phyloP scores from a whole-genome alignment of 257 asterid species.

The Nicotiana otophora region DNA sequence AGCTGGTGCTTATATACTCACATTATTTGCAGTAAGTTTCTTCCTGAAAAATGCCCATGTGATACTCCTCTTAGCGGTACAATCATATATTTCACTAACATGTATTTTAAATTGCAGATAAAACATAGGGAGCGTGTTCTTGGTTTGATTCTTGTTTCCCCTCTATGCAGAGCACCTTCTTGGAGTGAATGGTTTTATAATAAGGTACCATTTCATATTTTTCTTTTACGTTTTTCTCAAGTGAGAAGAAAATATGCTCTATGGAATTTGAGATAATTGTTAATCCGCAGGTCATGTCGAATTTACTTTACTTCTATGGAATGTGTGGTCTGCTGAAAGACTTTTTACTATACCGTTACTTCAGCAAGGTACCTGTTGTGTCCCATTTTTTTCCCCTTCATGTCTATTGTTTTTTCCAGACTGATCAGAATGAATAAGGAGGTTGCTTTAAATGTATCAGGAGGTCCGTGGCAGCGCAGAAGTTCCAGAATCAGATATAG shows the following conservation, averaged over 20 bases:
- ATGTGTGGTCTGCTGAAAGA: slow-evolving; percentile 81
- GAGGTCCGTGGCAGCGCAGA: slow-evolving; percentile 72
- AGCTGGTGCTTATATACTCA: slow-evolving; percentile 89
- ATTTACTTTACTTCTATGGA: slow-evolving; percentile 77
- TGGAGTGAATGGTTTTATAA: slow-evolving; percentile 92
- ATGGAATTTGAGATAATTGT: slow-evolving; percentile 6
- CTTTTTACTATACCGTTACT: slow-evolving; percentile 67
- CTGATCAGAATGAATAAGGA: neutral
- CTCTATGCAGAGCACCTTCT: slow-evolving; percentile 80
- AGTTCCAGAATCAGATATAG: slow-evolving; percentile 80
- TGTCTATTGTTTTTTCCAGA: neutral
- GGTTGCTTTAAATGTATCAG: slow-evolving; percentile 34
- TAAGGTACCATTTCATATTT: slow-evolving; percentile 42
- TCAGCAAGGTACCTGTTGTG: slow-evolving; percentile 63
- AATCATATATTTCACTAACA: neutral
- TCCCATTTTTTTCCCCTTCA: neutral
- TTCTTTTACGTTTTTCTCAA: neutral
- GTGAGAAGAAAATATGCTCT: neutral
- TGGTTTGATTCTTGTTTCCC: slow-evolving; percentile 87
- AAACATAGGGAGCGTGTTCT: slow-evolving; percentile 81
- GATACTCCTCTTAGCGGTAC: neutral
- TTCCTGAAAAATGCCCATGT: neutral
- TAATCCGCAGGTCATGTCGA: slow-evolving; percentile 64
- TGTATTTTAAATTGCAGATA: slow-evolving; percentile 36
- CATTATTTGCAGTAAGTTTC: slow-evolving; percentile 73